Evolutionary conservation across 2,329 filamentous ascomycete species (phyloP), one percentile per base, ranked within the genome.

Genomic region (Mariannaea elegans): DNA sequence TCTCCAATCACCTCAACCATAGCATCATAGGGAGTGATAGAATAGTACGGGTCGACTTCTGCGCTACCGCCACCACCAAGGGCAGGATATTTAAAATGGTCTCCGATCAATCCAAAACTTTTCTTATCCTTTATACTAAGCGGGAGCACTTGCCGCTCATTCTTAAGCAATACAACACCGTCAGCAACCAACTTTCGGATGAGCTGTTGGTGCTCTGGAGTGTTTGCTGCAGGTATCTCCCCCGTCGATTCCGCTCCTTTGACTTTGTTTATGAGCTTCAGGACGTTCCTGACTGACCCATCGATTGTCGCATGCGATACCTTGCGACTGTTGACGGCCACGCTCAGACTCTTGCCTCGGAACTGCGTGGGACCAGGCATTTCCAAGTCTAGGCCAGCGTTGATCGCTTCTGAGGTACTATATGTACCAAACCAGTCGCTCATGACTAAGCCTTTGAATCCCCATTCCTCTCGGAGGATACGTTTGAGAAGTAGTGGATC

Each of bases 361-460:
- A 34, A 34, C 60, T 50, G 49, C 57, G 71, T 62, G 1, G 71
- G 72, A 3, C 73, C 73, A 12, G 73, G 73, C 73, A 75, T 75
- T 57, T 75, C 73, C 3, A 75, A 60, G 56, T 73, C 64, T 19
- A 66, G 65, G 27, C 65, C 64, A 0, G 60, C 58, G 3, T 66
- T 65, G 9, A 76, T 60, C 2, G 70, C 65, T 36, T 72, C 70
- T 18, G 69, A 59, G 16, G 67, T 73, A 41, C 65, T 71, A 55
- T 71, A 67, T 1, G 65, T 71, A 14, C 71, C 71, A 32, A 67
- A 77, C 79, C 79, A 82, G 67, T 81, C 79, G 63, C 77, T 80
- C 74, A 81, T 79, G 27, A 80, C 71, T 10, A 78, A 61, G 1
- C 79, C 79, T 14, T 80, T 69, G 64, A 72, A 81, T 2, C 73